Base-by-base conservation (phyloP, 2,329 filamentous ascomycete species). In the Metarhizium robertsii region DNA sequence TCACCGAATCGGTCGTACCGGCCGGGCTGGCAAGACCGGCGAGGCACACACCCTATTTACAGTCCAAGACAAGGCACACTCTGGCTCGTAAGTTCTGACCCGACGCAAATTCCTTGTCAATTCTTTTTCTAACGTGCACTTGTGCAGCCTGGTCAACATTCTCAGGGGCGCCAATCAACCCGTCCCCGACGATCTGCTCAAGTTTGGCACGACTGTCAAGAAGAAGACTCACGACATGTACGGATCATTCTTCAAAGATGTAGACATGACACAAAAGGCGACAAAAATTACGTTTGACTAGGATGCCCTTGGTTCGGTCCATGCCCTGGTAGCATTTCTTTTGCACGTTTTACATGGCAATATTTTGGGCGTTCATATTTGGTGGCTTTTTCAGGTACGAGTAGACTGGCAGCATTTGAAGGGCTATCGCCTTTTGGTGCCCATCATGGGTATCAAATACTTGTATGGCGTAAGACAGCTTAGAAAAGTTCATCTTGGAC, bases 161-260 rank as follows among this genome's bases (percentile, higher is more conserved):
- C 82, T 99, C 59, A 95, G 88, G 73, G 89, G 85, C n/a, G 92
- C 94, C 29, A 90, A 90, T 61, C 94, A 99, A 72, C 80, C 85
- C 13, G 90, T 99, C 0, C 94, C 94, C 2, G 90, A 96, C 47
- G 88, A 90, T 30, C 76, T 99, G 42, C 78, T 97, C 70, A 96
- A 95, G 74, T 99, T 96, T 64, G 94, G 94, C 65, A 95, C 91
- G 25, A 97, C 92, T 1, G 94, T 99, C 53, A 99, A 97, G 84
- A 96, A 95, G 84, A 97, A 97, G 90, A 83, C 85, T 51, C 94
- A 99, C 74, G 88, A 91, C 66, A 88, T 89, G 50, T 99, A 97
- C 68, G 94, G 94, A 56, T 90, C 91, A 36, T 97, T 97, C 70
- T 96, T 88, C 79, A 96, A 94, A 73, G 90, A 96, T 64, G 85